Conservation (phyloP, 306 rosid genomes). For the Echinosophora koreensis region DNA sequence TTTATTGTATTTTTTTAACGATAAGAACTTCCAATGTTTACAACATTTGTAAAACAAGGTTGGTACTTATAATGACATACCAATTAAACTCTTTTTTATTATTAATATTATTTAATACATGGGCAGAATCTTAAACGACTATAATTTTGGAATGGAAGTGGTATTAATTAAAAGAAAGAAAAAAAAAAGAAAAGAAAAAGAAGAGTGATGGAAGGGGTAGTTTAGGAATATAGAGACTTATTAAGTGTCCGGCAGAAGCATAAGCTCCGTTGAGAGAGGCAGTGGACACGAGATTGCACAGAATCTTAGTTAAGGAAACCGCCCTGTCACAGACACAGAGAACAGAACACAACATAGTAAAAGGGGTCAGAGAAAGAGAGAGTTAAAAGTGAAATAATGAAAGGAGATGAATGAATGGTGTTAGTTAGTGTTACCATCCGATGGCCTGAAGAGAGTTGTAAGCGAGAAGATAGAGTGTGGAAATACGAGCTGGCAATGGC, state of each 20-base stretch:
- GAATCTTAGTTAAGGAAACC: conserved; percentile 56
- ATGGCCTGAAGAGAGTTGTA: conserved; percentile 79
- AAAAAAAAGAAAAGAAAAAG: too few species aligned
- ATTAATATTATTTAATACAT: too few species aligned
- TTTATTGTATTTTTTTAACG: too few species aligned
- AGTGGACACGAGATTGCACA: conserved; percentile 56
- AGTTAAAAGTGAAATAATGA: neutral
- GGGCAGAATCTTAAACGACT: too few species aligned
- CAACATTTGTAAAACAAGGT: too few species aligned
- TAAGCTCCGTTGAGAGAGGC: conserved; percentile 62
- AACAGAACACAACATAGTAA: neutral
- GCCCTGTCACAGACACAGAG: conserved; percentile 56
- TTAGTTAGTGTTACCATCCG: conserved; percentile 66
- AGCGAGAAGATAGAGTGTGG: conserved; percentile 66
- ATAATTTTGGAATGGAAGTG: too few species aligned
- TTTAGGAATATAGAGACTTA: conserved; percentile 57
- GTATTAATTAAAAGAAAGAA: too few species aligned
- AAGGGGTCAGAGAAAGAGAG: neutral
- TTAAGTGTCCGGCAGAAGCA: conserved; percentile 68
- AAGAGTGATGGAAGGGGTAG: neutral
- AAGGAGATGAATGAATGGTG: neutral
- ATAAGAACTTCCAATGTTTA: too few species aligned
- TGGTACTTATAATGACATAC: too few species aligned
- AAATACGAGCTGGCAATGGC: conserved; percentile 13
- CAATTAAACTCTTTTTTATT: too few species aligned